phyloP scores from a whole-genome alignment of 495 filamentous ascomycete genomes.

The Hamigera avellanea region DNA sequence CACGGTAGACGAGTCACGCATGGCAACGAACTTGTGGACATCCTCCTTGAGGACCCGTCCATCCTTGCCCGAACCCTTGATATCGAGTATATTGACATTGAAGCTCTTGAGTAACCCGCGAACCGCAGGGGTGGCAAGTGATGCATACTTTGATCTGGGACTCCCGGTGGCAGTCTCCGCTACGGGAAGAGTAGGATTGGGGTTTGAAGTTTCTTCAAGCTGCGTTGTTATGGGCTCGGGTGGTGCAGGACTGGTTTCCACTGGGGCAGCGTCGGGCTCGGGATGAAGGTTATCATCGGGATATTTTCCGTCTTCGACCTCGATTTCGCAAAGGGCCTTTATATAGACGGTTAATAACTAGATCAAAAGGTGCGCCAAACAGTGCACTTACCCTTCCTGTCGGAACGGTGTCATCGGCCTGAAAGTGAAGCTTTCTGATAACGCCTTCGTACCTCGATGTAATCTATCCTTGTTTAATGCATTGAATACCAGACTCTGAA shows the following conservation, averaged over 20 bases:
- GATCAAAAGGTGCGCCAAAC: neutral
- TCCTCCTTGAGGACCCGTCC: slow-evolving; percentile 91
- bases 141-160: slow-evolving; percentile 42
- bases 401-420: slow-evolving; percentile 89
- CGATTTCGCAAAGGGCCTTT: slow-evolving; percentile 42
- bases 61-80: slow-evolving; percentile 81
- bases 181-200: slow-evolving; percentile 8
- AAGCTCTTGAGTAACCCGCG: slow-evolving; percentile 74
- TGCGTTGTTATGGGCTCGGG: neutral
- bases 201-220: slow-evolving; percentile 5
- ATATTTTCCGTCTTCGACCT: slow-evolving; percentile 47
- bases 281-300: slow-evolving; percentile 39
- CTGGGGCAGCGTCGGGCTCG: slow-evolving; percentile 11
- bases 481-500: neutral
- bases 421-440: slow-evolving; percentile 92
- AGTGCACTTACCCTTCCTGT: slow-evolving; percentile 55
- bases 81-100: slow-evolving; percentile 60
- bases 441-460: slow-evolving; percentile 90
- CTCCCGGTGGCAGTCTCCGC: slow-evolving; percentile 2
- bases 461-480: slow-evolving; percentile 41
- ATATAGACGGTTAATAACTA: slow-evolving; percentile 4
- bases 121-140: slow-evolving; percentile 85
- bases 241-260: neutral
- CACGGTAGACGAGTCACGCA: slow-evolving; percentile 11
- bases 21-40: slow-evolving; percentile 56